Percentiles rank a stretch among this genome's conserved stretches.
Conservation (phyloP, 2,329 filamentous ascomycete genomes). For the Helotiales sp. region DNA sequence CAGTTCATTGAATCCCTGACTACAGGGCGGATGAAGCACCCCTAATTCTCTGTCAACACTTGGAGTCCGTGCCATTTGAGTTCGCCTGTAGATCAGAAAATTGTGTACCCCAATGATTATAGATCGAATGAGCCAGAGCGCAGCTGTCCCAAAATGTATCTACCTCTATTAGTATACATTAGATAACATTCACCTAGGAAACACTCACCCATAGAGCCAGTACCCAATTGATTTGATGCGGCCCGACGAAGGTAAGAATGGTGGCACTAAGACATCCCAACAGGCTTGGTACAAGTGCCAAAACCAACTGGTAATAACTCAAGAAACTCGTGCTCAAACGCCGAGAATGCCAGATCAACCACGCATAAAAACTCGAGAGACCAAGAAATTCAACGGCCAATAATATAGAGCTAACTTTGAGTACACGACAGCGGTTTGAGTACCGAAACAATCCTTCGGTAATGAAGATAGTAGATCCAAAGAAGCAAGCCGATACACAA, state of each 20-base stretch:
- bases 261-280: neutral
- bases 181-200: neutral
- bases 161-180: constrained; percentile 5
- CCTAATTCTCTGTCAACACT: neutral
- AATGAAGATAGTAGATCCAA: constrained; percentile 2
- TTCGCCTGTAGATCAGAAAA: neutral
- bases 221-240: neutral
- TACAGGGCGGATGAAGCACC: neutral
- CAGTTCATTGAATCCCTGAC: neutral
- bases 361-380: neutral
- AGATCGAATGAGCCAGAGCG: neutral
- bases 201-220: neutral
- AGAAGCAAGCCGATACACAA: neutral
- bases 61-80: neutral
- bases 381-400: neutral
- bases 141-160: constrained; percentile 3
- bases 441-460: neutral
- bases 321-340: neutral
- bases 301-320: constrained; percentile 6
- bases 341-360: neutral
- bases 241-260: neutral
- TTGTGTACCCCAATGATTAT: neutral
- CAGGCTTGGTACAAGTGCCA: neutral
- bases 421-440: neutral
- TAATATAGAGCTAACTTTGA: constrained; percentile 2